Base-by-base conservation (phyloP, 2,329 filamentous ascomycete genomes). In the Monilinia aucupariae region DNA sequence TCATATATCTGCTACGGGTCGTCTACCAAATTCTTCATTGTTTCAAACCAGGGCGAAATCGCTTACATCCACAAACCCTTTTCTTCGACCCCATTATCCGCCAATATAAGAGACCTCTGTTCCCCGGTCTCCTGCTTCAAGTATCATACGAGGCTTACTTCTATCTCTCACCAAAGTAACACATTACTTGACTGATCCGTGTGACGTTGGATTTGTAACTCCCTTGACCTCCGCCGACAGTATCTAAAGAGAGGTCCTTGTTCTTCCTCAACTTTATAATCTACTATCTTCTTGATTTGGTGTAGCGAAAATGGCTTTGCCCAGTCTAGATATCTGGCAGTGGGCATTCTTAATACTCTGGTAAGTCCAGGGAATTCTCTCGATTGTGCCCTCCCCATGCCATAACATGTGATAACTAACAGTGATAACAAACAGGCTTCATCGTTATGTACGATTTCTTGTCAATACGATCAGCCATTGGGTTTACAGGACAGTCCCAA, bases 401-500 rank as follows among this genome's bases (percentile, higher is more conserved):
- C 22, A 43, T 13, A 32, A 22, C 30, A 13, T 49, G 41, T 37
- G 50, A 59, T 39, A 39, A 30, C 50, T 49, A 30, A 45, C 30
- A 27, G 6, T 58, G 52, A 20, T 25, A 43, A 58, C 22, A 27
- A 27, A 43, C 73, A 96, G 92, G 85, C 73, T 93, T 65, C 91
- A 96, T 80, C 89, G 93, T 70, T 97, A 97, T 78, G 72, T 91
- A 65, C 89, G 93, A 68, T 82, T 96, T 69, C 80, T 96, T 70
- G 87, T 96, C 70, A 94, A 97, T 74, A 85, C 90, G 71, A 79
- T 90, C 71, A 91, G 90, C 71, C 92, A 96, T 75, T 94, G 91
- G 89, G 81, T 81, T 13, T 96, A 96, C 79, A 89, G 86, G 76
- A 92, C 92, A 32, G 90, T 92, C 66, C 89, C 89, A 49, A 88